phyloP scores from a whole-genome alignment of 176 grass and related monocot species.

The Oryza meridionalis region DNA sequence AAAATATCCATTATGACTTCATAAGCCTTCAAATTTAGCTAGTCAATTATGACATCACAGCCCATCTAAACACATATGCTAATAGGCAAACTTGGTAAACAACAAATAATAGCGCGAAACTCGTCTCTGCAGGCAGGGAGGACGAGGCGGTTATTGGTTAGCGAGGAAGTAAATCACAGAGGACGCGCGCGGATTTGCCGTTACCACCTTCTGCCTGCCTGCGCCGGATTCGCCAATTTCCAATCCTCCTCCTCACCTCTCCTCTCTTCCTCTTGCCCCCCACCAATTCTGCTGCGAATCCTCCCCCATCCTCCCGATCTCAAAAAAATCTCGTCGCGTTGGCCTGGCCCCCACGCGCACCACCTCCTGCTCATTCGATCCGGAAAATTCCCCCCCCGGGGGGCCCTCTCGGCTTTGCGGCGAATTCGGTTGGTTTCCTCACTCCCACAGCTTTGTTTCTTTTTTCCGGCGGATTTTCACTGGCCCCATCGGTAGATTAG shows the following conservation, averaged over 20 bases:
- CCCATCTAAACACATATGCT: background rate
- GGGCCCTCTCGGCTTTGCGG: background rate
- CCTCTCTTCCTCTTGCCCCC: background rate
- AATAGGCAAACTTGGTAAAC: background rate
- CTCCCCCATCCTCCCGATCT: background rate
- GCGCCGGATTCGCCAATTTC: slow-evolving; percentile 17
- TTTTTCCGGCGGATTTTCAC: background rate
- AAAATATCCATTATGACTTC: background rate
- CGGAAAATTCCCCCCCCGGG: background rate
- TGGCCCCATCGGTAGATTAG: background rate
- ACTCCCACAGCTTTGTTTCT: background rate
- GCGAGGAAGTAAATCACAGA: background rate
- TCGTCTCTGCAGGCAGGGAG: background rate
- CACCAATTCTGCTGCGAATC: slow-evolving; percentile 5
- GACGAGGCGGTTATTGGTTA: background rate
- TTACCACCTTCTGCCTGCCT: background rate
- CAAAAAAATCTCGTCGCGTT: slow-evolving; percentile 7
- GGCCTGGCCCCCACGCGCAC: background rate
- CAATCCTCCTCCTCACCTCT: background rate
- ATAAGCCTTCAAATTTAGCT: background rate
- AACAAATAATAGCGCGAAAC: background rate
- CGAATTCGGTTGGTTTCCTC: slow-evolving; percentile 39
- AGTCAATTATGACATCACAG: background rate
- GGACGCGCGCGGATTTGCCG: slow-evolving; percentile 45
- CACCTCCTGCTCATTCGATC: slow-evolving; percentile 12